Base-by-base conservation (phyloP, 306 rosid genomes). In the Myrica gale region DNA sequence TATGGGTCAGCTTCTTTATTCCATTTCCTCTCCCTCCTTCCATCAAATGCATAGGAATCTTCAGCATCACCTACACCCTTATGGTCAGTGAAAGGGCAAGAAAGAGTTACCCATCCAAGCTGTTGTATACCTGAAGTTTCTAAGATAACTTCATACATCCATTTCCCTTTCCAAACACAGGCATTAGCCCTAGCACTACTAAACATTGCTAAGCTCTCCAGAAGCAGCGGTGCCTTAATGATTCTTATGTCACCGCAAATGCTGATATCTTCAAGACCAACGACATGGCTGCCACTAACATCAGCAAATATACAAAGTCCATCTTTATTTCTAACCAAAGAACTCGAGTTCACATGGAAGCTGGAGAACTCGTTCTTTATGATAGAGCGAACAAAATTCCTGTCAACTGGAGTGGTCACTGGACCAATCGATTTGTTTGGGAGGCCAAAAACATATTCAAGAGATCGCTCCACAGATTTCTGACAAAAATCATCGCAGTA, bases 21-120 rank as follows among this genome's bases (percentile, higher is more conserved):
- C 99, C 98, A 92, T 86, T 95, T 95, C 73, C 82, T 87, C 76
- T 89, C 92, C 79, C 97, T 92, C 78, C 87, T 89, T 76, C 99
- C 99, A 83, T 95, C 99, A 83, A 89, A 95, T n/a, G 99, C 99
- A 79, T 95, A 95, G 0, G 97, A 95, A 85, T 90, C 99, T 10
- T 89, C 97, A 7, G 91, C 90, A 76, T 95, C 99, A 54, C 99
- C 99, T 52, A 95, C 99, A 81, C 97, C 99, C 87, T 92, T 82
- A 20, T 90, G 93, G 62, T 92, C 91, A 63, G 93, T 89, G 82
- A 95, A 95, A 73, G 93, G 97, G 73, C 93, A 95, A 75, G 96
- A 87, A 84, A 87, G 76, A 80, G 97, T 92, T 43, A 96, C 98
- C 99, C 99, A 95, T 65, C 99, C 99, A 84, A 95, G 88, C 84